phyloP scores from a whole-genome alignment of 306 rosid genomes.

The Acmispon strigosus region DNA sequence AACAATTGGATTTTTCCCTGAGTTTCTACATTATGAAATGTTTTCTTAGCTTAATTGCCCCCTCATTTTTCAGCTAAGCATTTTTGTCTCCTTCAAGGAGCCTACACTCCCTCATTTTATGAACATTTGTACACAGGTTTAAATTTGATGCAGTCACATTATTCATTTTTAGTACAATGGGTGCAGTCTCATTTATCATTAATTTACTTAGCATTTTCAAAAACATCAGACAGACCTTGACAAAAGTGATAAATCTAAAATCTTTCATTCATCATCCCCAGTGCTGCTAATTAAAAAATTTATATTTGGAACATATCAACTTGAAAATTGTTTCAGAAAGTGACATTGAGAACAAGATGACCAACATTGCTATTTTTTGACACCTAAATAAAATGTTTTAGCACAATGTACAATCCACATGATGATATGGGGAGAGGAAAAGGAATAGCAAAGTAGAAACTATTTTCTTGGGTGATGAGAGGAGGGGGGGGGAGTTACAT shows the following conservation, averaged over 20 bases:
- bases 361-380: background rate
- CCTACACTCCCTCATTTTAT: background rate
- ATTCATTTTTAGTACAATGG: background rate
- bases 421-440: constrained; percentile 1
- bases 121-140: background rate
- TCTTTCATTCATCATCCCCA: background rate
- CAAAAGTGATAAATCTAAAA: background rate
- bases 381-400: background rate
- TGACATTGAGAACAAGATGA: background rate
- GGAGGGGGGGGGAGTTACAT: background rate
- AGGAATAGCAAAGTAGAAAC: background rate
- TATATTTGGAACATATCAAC: background rate
- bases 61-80: background rate
- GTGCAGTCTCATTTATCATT: background rate
- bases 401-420: background rate
- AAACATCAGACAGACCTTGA: background rate
- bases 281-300: background rate
- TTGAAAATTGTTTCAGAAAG: background rate
- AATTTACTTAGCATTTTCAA: background rate
- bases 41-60: background rate
- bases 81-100: background rate
- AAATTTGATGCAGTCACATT: background rate
- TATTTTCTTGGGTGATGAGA: background rate
- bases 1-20: background rate
- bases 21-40: background rate